Percentiles rank a stretch among this genome's conserved stretches.
Evolutionary conservation across 106 monocot species (phyloP).

Genomic region (Triglochin maritima): DNA sequence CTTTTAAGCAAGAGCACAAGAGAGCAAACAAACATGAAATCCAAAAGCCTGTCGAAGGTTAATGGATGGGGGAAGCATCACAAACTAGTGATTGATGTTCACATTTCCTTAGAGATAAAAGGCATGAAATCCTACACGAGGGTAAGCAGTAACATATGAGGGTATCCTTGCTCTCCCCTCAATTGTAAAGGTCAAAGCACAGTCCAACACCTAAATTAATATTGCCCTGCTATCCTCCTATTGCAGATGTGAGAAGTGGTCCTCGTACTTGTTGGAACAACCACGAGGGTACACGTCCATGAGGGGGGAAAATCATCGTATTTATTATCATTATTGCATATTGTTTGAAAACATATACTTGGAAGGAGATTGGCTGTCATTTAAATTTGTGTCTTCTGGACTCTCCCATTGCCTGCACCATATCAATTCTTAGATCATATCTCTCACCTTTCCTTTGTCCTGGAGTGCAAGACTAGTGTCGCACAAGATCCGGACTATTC

Average conservation of each 20-base stretch:
- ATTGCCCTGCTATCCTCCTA: background rate
- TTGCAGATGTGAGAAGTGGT: background rate
- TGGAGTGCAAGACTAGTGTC: background rate
- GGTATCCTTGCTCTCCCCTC: too few relatives aligned
- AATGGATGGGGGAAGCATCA: background rate
- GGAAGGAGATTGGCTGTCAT: background rate
- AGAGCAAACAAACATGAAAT: background rate
- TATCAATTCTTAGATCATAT: background rate
- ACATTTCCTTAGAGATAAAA: too few relatives aligned
- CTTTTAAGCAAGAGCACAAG: too few relatives aligned
- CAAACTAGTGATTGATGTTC: too few relatives aligned
- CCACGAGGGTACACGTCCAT: conserved; percentile 2
- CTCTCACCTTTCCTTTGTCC: background rate
- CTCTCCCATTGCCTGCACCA: background rate
- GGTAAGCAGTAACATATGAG: background rate
- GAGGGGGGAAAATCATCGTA: background rate
- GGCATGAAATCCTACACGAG: too few relatives aligned
- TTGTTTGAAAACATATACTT: background rate
- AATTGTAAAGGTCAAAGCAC: background rate
- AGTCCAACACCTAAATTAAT: background rate
- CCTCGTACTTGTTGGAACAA: background rate
- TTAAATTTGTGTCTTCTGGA: too few relatives aligned
- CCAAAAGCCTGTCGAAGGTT: background rate
- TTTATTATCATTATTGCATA: background rate
- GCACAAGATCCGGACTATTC: background rate